phyloP scores from a whole-genome alignment of 192 early-diverging fungal species.

The Coemansia sp. region DNA sequence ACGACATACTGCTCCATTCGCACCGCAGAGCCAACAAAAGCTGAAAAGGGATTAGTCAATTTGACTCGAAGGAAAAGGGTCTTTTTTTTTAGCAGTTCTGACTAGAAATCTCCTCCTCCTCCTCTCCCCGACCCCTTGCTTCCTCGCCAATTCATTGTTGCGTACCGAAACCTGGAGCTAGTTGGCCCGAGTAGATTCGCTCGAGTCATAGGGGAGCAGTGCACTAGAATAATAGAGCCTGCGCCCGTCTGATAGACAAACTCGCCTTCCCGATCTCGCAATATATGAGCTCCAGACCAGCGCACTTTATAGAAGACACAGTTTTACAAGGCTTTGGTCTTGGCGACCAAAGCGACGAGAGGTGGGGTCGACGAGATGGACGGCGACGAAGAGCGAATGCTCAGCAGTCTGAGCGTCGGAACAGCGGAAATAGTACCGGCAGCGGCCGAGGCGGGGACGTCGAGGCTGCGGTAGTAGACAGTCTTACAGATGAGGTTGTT shows the following conservation, averaged over 20 bases:
- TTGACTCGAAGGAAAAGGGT: neutral
- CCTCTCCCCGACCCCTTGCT: neutral
- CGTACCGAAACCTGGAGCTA: neutral
- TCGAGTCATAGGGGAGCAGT: conserved; percentile 7
- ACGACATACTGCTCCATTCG: neutral
- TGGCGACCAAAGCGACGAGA: neutral
- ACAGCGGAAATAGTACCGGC: neutral
- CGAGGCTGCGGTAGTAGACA: conserved; percentile 10
- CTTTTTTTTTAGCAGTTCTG: neutral
- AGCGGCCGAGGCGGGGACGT: neutral
- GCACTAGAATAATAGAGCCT: conserved; percentile 7
- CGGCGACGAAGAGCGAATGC: conserved; percentile 3
- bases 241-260: neutral
- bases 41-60: neutral
- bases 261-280: neutral
- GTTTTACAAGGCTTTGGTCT: conserved; percentile 6
- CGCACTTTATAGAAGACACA: neutral
- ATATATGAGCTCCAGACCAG: conserved; percentile 5
- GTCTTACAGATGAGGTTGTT: conserved; percentile 22
- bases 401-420: neutral
- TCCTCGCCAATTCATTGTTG: neutral
- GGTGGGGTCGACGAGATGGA: neutral
- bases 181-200: neutral
- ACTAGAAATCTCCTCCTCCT: too few relatives aligned
- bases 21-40: neutral